Evolutionary conservation across 306 rosid genomes (phyloP).

Genomic region (Comarum palustre): DNA sequence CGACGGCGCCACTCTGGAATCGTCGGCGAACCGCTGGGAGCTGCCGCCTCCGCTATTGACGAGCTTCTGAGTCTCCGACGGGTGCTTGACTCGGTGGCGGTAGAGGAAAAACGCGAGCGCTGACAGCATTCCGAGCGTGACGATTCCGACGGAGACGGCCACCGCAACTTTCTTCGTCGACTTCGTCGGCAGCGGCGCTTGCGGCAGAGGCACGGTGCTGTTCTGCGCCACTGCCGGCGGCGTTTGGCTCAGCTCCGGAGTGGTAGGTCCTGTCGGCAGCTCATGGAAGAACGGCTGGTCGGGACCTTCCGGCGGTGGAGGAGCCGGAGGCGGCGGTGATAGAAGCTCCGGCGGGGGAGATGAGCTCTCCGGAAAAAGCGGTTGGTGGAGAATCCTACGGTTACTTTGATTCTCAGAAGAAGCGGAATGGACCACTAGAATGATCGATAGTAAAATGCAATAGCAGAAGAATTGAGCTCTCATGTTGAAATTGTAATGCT

Average conservation of each 20-base stretch:
- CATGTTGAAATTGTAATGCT: slow-evolving; percentile 26
- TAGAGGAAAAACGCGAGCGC: slow-evolving; percentile 80
- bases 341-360: slow-evolving; percentile 54
- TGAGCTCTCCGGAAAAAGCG: slow-evolving; percentile 60
- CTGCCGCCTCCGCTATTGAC: slow-evolving; percentile 33
- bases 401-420: slow-evolving; percentile 8
- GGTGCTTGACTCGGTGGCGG: slow-evolving; percentile 71
- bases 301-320: slow-evolving; percentile 30
- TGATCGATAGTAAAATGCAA: slow-evolving; percentile 23
- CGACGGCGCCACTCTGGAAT: slow-evolving; percentile 52
- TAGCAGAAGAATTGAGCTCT: slow-evolving; percentile 35
- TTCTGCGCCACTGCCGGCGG: slow-evolving; percentile 33
- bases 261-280: slow-evolving; percentile 45
- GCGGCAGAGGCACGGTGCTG: slow-evolving; percentile 52
- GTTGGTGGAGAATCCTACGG: slow-evolving; percentile 80
- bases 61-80: slow-evolving; percentile 59
- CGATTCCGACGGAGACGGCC: slow-evolving; percentile 82
- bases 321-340: slow-evolving; percentile 40
- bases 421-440: slow-evolving; percentile 7
- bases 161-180: slow-evolving; percentile 74
- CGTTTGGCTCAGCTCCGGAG: slow-evolving; percentile 52
- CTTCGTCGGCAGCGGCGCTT: slow-evolving; percentile 62
- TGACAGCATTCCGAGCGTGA: slow-evolving; percentile 89
- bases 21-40: slow-evolving; percentile 37
- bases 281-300: slow-evolving; percentile 78